Base-by-base conservation (phyloP, 2,329 filamentous ascomycete genomes). In the Plenodomus biglobosus region DNA sequence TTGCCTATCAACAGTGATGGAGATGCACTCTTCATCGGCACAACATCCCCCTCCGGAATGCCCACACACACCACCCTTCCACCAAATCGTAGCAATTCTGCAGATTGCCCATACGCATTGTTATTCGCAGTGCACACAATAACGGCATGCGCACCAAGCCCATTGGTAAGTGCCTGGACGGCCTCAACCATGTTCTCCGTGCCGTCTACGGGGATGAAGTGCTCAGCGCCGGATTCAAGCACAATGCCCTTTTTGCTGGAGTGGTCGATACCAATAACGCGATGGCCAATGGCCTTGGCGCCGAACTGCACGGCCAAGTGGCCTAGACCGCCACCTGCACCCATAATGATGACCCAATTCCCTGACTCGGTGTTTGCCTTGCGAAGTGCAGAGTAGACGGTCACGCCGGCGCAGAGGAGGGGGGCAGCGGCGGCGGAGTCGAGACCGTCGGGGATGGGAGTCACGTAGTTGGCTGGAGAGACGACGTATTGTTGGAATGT, bases 401-500 rank as follows among this genome's bases (percentile, higher is more conserved):
- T 87, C 13, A 87, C 78, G 21, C 85, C 85, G 13, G 84, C 85
- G 68, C 85, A 88, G 43, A 87, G 78, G 73, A 88, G 78, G 1
- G 65, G 85, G 1, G 85, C 85, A 0, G 85, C 85, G 19, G 77
- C 75, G 42, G 80, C 84, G 8, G 80, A 83, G 36, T 77, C 69
- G 16, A 88, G 70, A 3, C 67, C 71, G 3, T 85, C 84, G 2
- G 85, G 85, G 56, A 88, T 87, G 1, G 84, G 84, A 0, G 85
- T 88, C 2, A 87, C 85, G 65, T 88, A 88, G 70, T 80, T 79
- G 2, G 85, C 85, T 8, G 83, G 82, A 0, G 78, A 80, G 15
- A 86, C 64, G 16, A 80, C 80, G 61, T 87, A 88, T 71, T 87
- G 84, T 65, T 88, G 85, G 65, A 88, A 88, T n/a, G 85, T 88